Evolutionary conservation across 495 filamentous ascomycete genomes (phyloP).

Genomic region (Cenococcum geophilum): DNA sequence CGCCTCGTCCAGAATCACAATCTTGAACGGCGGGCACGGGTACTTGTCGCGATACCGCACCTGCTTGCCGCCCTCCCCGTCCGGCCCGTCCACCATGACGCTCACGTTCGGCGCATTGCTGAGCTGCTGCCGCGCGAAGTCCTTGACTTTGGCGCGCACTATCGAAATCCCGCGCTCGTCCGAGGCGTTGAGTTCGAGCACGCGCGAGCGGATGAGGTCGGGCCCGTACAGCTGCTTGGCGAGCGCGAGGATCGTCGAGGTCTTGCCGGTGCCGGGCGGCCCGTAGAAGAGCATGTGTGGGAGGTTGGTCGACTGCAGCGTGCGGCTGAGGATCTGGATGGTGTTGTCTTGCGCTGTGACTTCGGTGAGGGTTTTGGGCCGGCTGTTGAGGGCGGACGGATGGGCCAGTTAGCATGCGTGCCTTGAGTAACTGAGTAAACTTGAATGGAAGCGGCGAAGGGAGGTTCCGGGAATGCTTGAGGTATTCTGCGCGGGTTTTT

Average conservation of each 20-base stretch:
- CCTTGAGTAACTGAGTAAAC: background rate
- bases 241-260: conserved; percentile 93
- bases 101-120: conserved; percentile 58
- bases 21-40: conserved; percentile 96
- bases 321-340: conserved; percentile 82
- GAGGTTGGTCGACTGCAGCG: conserved; percentile 90
- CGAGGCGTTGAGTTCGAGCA: conserved; percentile 96
- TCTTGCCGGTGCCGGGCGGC: conserved; percentile 95
- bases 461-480: background rate
- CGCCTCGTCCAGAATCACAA: conserved; percentile 95
- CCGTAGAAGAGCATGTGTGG: conserved; percentile 99
- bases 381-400: conserved; percentile 47
- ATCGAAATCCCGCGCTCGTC: conserved; percentile 97
- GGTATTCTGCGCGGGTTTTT: background rate
- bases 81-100: conserved; percentile 34
- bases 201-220: conserved; percentile 84
- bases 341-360: conserved; percentile 98
- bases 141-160: conserved; percentile 96
- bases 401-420: background rate
- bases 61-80: conserved; percentile 36
- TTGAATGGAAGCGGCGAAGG: background rate
- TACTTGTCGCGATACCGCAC: conserved; percentile 65
- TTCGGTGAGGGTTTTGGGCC: conserved; percentile 87
- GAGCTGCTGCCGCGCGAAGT: conserved; percentile 91
- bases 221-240: conserved; percentile 97